Evolutionary conservation across 2,329 filamentous ascomycete species (phyloP).

Genomic region (Pseudogymnoascus sp.): DNA sequence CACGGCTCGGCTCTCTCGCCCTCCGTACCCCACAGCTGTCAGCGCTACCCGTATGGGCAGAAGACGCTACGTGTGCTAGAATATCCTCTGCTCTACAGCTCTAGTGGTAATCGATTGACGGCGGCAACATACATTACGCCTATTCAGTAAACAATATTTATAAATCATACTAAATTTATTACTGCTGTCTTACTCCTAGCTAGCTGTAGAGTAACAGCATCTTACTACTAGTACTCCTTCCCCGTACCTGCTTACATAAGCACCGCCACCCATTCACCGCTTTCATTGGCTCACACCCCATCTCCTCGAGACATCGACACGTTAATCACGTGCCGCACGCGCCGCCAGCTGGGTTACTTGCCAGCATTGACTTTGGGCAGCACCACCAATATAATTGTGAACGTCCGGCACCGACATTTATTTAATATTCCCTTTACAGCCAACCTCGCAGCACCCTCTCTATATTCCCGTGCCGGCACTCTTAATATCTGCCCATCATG

Average conservation of each 20-base stretch:
- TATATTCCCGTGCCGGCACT: neutral
- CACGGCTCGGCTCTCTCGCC: neutral
- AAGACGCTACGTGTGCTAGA: neutral
- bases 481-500: conserved; percentile 28
- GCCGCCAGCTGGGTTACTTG: neutral
- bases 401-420: neutral
- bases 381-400: neutral
- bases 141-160: neutral
- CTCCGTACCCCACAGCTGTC: neutral
- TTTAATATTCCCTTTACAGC: neutral
- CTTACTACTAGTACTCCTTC: neutral
- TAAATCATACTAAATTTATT: neutral
- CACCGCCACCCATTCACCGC: neutral
- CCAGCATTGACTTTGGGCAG: neutral
- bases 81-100: neutral
- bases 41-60: neutral
- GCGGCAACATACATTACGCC: neutral
- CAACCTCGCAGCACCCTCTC: neutral
- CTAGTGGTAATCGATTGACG: neutral
- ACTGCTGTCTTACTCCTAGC: neutral
- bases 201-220: neutral
- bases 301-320: neutral
- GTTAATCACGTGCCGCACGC: neutral
- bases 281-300: neutral
- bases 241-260: neutral